phyloP scores from a whole-genome alignment of 2,329 filamentous ascomycete species.

The Pyrenophora tritici-repentis region DNA sequence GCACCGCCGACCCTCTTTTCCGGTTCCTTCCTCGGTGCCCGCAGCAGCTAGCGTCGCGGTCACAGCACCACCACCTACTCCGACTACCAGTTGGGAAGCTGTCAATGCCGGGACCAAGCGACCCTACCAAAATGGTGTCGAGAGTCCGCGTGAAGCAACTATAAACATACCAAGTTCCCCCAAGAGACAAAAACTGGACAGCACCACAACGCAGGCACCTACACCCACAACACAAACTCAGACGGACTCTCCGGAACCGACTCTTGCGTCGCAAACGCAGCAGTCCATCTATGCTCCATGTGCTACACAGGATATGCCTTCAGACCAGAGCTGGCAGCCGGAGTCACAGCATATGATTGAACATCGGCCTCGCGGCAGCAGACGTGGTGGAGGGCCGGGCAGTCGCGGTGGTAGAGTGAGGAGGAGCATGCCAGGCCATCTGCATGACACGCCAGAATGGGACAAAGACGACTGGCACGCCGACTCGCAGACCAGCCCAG shows the following conservation, averaged over 20 bases:
- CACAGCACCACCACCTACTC: slow-evolving; percentile 20
- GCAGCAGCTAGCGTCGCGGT: slow-evolving; percentile 26
- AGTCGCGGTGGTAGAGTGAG: slow-evolving; percentile 46
- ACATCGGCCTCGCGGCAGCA: slow-evolving; percentile 43
- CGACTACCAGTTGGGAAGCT: slow-evolving; percentile 50
- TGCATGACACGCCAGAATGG: slow-evolving; percentile 46
- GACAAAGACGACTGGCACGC: slow-evolving; percentile 47
- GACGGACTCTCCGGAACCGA: slow-evolving; percentile 32
- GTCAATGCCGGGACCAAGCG: slow-evolving; percentile 53
- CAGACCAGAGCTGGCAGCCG: slow-evolving; percentile 40
- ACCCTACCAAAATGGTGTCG: slow-evolving; percentile 41
- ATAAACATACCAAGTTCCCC: slow-evolving; percentile 47
- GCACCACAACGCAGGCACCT: slow-evolving; percentile 16
- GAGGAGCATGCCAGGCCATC: slow-evolving; percentile 43
- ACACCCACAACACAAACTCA: slow-evolving; percentile 35
- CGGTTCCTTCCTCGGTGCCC: slow-evolving; percentile 1
- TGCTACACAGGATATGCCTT: slow-evolving; percentile 34
- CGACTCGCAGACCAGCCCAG: slow-evolving; percentile 45
- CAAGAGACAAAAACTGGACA: slow-evolving; percentile 53
- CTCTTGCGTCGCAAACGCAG: slow-evolving; percentile 30
- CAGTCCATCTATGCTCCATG: slow-evolving; percentile 33
- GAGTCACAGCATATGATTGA: slow-evolving; percentile 39
- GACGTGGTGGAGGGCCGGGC: slow-evolving; percentile 49
- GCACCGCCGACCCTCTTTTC: slow-evolving; percentile 7
- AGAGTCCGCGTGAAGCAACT: slow-evolving; percentile 32